Evolutionary conservation across 306 rosid genomes (phyloP), one percentile per base, ranked within the genome.

Genomic region (Lablab purpureus): DNA sequence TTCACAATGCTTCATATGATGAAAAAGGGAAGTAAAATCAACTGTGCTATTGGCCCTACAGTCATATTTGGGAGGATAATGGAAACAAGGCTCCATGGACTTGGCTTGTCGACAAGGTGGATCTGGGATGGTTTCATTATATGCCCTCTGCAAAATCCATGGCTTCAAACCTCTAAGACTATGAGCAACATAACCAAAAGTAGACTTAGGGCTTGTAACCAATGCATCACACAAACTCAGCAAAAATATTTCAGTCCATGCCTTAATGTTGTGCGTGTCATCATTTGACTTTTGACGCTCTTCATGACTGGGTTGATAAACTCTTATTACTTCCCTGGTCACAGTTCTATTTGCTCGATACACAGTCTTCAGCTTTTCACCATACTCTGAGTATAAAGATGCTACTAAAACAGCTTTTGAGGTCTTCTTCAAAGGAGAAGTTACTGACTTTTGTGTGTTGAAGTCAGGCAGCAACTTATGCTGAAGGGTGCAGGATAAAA

Each of bases 1-100:
- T 87, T 90, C 93, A 68, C 97, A 92, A 63, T 85, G 88, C 87
- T 83, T 84, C 77, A 90, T 84, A 56, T 86, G 81, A 62, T 88
- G 92, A 73, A 90, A 90, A 54, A 75, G 69, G 47, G 80, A 76
- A 62, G 95, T 86, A 30, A 88, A 82, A 67, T 91, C 89, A 14
- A 83, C 51, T 54, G 86, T 88, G 1, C 15, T 76, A 69, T 83
- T 90, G 51, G 84, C 90, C 81, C 73, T 85, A 76, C 94, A 92
- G 60, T 84, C 93, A 80, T 84, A 84, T 82, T 90, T 85, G 45
- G 94, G 94, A 49, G 93, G 95, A 19, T 92, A 91, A 7, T 90
- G 95, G 82, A 86, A 86, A 82, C 97, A 92, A 32, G 97, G 97
- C 77, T 92, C 97, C 87, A 92, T 90, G 70, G 93, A 92, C 84